Evolutionary conservation across 805 yeast genomes (phyloP), one percentile per base, ranked within the genome.

Genomic region (Ogataea sp.): DNA sequence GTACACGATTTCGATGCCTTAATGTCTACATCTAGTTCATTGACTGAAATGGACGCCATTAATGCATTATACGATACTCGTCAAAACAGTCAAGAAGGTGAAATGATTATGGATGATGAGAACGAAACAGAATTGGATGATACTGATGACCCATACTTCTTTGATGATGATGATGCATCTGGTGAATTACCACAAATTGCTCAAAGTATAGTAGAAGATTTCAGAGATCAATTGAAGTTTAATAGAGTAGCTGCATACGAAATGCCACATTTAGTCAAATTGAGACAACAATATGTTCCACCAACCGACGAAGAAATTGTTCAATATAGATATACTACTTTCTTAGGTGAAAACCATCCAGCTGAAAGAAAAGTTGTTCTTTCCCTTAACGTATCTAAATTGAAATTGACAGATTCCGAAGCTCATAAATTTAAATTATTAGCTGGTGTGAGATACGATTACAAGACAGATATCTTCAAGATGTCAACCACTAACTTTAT

Each of bases 171-270:
- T 14, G 45, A 43, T 32, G 61, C 58, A 41, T 64, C 69, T 50
- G 86, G 80, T 53, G 88, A 81, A 52, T 66, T 78, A 45, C 81
- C 87, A 20, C 67, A 80, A 4, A 64, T 65, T 13, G 94, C 93
- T 18, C 94, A 82, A 50, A 80, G 82, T 50, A 72, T 74, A 43
- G 72, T 81, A 26, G 75, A 76, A 40, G 81, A 77, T 47, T 84
- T 78, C 51, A 74, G 97, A 54, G 81, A 76, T 47, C 78, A 75
- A 49, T 78, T 95, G 49, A 76, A 83, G 46, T 78, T 80, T 52
- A 80, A 80, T 53, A 73, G 97, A 51, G 69, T 86, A 33, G 86
- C 94, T 10, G 96, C 97, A 0, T 90, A 82, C 62, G 97, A 90
- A 58, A 72, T 90, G 69, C 98, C 98, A 6, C 72, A 78, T 40